These are phyloP conservation scores for Musa acuminata DNA, from an alignment of 176 grass and related monocot genomes.

Conservation along the genomic window DNA sequence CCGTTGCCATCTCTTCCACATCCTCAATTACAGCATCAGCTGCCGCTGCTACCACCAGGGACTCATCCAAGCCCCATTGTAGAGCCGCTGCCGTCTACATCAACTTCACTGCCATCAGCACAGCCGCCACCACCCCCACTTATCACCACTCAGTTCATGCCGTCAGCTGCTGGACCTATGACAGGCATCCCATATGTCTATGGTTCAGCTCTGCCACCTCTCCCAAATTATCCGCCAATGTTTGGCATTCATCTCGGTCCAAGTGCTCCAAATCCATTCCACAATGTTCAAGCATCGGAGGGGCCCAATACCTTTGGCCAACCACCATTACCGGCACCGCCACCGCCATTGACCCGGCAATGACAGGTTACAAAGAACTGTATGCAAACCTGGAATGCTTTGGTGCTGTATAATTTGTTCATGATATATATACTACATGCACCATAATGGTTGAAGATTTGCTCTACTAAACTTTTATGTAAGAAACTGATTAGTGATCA, in stretches of 20 bases:
- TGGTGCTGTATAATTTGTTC: too few relatives aligned
- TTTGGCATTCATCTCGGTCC: conserved; percentile 18
- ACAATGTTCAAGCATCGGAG: conserved; percentile 26
- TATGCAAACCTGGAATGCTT: too few relatives aligned
- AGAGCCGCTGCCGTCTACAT: neutral
- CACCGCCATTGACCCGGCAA: conserved; percentile 33
- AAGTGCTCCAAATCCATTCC: conserved; percentile 22
- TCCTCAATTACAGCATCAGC: conserved; percentile 36
- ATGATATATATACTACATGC: too few relatives aligned
- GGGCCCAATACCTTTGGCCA: conserved; percentile 20
- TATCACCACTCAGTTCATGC: conserved; percentile 19
- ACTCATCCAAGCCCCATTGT: neutral
- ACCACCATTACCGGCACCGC: conserved; percentile 27
- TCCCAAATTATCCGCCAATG: conserved; percentile 30
- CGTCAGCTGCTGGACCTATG: conserved; percentile 29
- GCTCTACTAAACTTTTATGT: too few relatives aligned
- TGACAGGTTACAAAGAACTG: neutral
- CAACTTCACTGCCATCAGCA: conserved; percentile 15
- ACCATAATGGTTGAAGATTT: too few relatives aligned
- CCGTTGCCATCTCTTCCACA: conserved; percentile 31
- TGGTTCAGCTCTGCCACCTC: conserved; percentile 13
- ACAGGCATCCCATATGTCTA: conserved; percentile 25
- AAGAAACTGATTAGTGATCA: too few relatives aligned
- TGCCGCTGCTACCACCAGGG: conserved; percentile 30
- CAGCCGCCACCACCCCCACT: conserved; percentile 14